Evolutionary conservation across 2,329 filamentous ascomycete genomes (phyloP).

Genomic region (Cladorrhinum sp.): DNA sequence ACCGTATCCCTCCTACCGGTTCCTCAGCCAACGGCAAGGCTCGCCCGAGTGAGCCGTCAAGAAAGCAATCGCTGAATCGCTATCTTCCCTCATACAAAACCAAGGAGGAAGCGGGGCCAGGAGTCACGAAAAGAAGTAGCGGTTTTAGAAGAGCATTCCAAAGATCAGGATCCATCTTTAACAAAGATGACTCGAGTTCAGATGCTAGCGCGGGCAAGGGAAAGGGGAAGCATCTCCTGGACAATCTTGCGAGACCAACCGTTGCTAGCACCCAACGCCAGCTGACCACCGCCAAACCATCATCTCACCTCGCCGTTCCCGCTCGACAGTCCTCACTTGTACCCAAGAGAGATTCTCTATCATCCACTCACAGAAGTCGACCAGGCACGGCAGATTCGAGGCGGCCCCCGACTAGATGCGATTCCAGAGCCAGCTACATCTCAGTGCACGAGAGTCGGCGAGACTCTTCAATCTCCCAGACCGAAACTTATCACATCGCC

Average conservation of each 20-base stretch:
- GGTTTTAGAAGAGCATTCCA: conserved; percentile 51
- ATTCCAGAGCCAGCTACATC: conserved; percentile 48
- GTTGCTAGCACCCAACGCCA: conserved; percentile 6
- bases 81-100: conserved; percentile 30
- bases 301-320: conserved; percentile 30
- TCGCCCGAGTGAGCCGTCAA: neutral
- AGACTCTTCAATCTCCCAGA: conserved; percentile 54
- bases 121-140: conserved; percentile 42
- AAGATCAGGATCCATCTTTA: conserved; percentile 27
- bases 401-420: conserved; percentile 34
- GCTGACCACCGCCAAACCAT: conserved; percentile 23
- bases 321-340: conserved; percentile 33
- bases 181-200: conserved; percentile 32
- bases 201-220: conserved; percentile 8
- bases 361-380: neutral
- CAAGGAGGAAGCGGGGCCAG: conserved; percentile 25
- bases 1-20: conserved; percentile 36
- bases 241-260: neutral
- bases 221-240: conserved; percentile 19
- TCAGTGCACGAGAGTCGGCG: conserved; percentile 50
- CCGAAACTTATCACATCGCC: conserved; percentile 53
- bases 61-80: conserved; percentile 29
- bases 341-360: conserved; percentile 30
- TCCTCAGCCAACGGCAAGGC: conserved; percentile 19
- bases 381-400: conserved; percentile 17